These are phyloP conservation scores for Mycosphaerella sp. DNA, from an alignment of 2,329 filamentous ascomycete genomes.

Conservation along the genomic window DNA sequence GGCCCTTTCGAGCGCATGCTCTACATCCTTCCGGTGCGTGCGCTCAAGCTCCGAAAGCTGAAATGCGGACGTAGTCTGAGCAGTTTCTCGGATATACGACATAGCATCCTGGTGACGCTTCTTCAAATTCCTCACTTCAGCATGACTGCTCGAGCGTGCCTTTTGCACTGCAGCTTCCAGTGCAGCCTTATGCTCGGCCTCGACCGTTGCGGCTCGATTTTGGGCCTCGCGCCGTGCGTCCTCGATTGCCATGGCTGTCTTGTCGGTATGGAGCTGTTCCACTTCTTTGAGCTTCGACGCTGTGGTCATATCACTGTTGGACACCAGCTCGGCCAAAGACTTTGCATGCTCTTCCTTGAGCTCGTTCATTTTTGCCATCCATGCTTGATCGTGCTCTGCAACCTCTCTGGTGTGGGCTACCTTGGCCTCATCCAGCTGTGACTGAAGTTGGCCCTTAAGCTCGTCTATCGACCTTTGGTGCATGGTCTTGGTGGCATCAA, in stretches of 20 bases:
- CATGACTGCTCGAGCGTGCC: slow-evolving; percentile 18
- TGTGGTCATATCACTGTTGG: slow-evolving; percentile 13
- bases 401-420: slow-evolving; percentile 16
- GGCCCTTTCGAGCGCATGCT: slow-evolving; percentile 13
- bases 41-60: slow-evolving; percentile 20
- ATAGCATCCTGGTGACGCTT: slow-evolving; percentile 25
- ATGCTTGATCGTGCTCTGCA: slow-evolving; percentile 18
- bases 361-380: slow-evolving; percentile 19
- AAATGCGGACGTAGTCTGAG: slow-evolving; percentile 19
- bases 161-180: slow-evolving; percentile 21
- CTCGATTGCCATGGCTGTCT: slow-evolving; percentile 11
- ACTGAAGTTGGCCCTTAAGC: slow-evolving; percentile 9
- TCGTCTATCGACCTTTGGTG: slow-evolving; percentile 5
- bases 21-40: slow-evolving; percentile 19
- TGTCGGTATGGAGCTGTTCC: slow-evolving; percentile 13
- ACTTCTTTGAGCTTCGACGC: slow-evolving; percentile 12
- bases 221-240: slow-evolving; percentile 18
- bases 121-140: slow-evolving; percentile 22
- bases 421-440: slow-evolving; percentile 14
- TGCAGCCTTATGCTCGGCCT: slow-evolving; percentile 17
- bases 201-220: slow-evolving; percentile 11
- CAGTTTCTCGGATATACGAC: slow-evolving; percentile 18
- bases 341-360: slow-evolving; percentile 19
- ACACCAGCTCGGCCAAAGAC: slow-evolving; percentile 14
- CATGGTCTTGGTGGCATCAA: slow-evolving; percentile 3